Conservation (phyloP, 345 rosid genomes). For the Zanthoxylum bungeanum region DNA sequence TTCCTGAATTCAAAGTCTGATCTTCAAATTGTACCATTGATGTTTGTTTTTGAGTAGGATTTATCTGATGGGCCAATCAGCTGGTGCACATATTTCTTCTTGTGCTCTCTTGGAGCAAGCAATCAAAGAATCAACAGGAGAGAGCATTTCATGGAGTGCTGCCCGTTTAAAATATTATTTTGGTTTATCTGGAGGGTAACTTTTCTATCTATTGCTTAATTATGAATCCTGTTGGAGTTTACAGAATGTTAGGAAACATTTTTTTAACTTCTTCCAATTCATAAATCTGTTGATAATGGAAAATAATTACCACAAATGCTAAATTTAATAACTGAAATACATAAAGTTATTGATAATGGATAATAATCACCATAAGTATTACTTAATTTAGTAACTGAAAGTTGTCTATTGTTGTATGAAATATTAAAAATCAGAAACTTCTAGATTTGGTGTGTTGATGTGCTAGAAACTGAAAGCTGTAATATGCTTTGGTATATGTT, state of each 20-base stretch:
- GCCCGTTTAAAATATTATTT: constrained; percentile 82
- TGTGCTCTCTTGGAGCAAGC: constrained; percentile 93
- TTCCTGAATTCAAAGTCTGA: not conserved
- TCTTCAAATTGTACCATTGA: constrained; percentile 17
- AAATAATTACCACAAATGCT: not conserved
- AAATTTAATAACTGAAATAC: not conserved
- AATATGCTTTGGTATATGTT: constrained; percentile 4
- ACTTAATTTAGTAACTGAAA: not conserved
- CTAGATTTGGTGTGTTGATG: not conserved
- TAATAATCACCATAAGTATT: not conserved
- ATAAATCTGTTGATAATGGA: not conserved
- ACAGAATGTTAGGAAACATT: constrained; percentile 1
- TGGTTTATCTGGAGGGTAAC: constrained; percentile 94
- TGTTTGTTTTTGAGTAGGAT: constrained; percentile 48
- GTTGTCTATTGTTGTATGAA: not conserved
- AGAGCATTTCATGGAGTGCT: constrained; percentile 66
- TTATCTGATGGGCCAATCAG: constrained; percentile 97
- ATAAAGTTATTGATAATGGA: not conserved
- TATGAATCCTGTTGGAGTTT: constrained; percentile 8
- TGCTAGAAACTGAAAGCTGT: not conserved
- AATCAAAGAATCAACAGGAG: constrained; percentile 66
- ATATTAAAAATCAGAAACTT: not conserved
- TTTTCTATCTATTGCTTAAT: constrained; percentile 9
- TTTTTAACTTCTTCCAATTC: constrained; percentile 1
- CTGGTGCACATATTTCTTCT: constrained; percentile 95